Percentiles rank a stretch among this genome's conserved stretches.
Conservation (phyloP, 805 yeast species). For the Limtongia smithiae region DNA sequence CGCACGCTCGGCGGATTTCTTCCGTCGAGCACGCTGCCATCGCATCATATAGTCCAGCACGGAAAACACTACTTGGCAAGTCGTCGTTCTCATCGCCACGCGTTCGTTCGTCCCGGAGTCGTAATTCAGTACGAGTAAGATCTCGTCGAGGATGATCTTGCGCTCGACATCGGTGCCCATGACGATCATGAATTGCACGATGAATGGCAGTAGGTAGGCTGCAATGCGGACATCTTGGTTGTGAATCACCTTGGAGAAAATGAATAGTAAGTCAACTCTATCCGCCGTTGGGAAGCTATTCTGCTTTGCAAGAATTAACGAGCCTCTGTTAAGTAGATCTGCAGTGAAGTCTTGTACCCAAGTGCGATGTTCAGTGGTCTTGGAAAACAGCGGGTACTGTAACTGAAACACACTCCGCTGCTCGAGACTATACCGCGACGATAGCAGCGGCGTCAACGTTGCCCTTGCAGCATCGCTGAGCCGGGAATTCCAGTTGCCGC, state of each 20-base stretch:
- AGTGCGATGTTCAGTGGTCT: conserved; percentile 40
- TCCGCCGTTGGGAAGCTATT: background rate
- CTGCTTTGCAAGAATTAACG: conserved; percentile 32
- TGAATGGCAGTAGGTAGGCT: conserved; percentile 72
- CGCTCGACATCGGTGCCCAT: conserved; percentile 43
- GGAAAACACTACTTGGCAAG: conserved; percentile 55
- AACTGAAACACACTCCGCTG: conserved; percentile 33
- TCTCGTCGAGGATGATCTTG: conserved; percentile 54
- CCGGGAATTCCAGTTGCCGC: conserved; percentile 54
- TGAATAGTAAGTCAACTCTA: conserved; percentile 48
- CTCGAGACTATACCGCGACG: conserved; percentile 61
- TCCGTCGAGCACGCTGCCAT: conserved; percentile 46
- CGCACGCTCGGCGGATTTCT: conserved; percentile 1
- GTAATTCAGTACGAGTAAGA: conserved; percentile 49
- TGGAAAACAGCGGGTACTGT: conserved; percentile 61
- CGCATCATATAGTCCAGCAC: conserved; percentile 79
- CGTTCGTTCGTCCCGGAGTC: background rate
- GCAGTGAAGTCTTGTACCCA: conserved; percentile 75
- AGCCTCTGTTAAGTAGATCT: conserved; percentile 52
- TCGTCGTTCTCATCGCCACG: too few relatives aligned
- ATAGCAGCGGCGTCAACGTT: conserved; percentile 68
- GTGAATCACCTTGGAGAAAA: conserved; percentile 61
- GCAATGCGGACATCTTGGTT: conserved; percentile 69
- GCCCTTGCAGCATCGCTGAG: conserved; percentile 66
- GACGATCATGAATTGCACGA: conserved; percentile 60